Base-by-base conservation (phyloP, 164 flowering plant genomes). In the Cinnamomum micranthum region DNA sequence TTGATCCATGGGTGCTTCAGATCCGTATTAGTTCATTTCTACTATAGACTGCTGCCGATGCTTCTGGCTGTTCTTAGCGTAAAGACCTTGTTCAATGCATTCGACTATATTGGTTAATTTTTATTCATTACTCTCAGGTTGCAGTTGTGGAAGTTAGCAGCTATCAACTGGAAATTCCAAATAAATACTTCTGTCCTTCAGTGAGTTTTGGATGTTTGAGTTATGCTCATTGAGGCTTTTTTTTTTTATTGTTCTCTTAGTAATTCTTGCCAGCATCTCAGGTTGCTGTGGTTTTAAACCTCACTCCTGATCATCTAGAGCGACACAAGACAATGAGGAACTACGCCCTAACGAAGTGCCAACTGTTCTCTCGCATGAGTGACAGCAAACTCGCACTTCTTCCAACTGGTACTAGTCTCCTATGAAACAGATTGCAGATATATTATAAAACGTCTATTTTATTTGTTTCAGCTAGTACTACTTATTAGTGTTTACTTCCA, bases 91-190 rank as follows among this genome's bases (percentile, higher is more conserved):
- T 50, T 41, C 72, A 13, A 22, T 50, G 33, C 60, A 70, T 23
- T 23, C 24, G 3, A 12, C 10, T 41, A 13, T 12, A 14, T 22
- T 12, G 22, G 15, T 50, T 2, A 2, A 41, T 47, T 69, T 13
- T 14, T 28, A 24, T 75, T 33, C n/a, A 20, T 24, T 50, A 60
- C 65, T 74, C 68, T 2, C 71, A 85, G 88, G 85, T 85, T 79
- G 86, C 84, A 65, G 88, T 83, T 52, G 88, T 85, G 80, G 88
- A 85, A 79, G 84, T 85, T 74, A 85, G 88, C 86, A 83, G 88
- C 79, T 85, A 82, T 69, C 85, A 83, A 76, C 69, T 85, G 86
- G 86, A 85, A 63, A 80, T 85, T 72, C 85, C 80, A 24, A 72
- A 69, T 70, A 80, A 75, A 24, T 68, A 68, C 77, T 85, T 85